These are phyloP conservation scores for Xylaria grammica DNA, from an alignment of 495 filamentous ascomycete species.

Conservation along the genomic window DNA sequence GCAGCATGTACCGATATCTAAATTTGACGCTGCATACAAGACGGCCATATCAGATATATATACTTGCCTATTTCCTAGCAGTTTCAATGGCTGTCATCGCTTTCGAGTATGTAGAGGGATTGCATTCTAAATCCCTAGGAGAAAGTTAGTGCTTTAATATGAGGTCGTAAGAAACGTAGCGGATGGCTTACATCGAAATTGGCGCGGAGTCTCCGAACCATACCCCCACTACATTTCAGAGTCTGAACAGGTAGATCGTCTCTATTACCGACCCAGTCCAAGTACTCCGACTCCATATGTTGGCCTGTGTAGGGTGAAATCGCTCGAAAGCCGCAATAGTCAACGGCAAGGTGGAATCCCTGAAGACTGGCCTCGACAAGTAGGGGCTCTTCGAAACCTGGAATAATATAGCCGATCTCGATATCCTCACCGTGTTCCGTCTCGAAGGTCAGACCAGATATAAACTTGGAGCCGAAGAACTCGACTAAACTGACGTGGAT, in stretches of 20 bases:
- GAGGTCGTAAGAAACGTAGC: neutral
- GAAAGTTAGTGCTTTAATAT: neutral
- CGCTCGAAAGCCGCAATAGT: conserved; percentile 15
- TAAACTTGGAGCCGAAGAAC: conserved; percentile 11
- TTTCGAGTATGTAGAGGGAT: conserved; percentile 8
- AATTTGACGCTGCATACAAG: neutral
- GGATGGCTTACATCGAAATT: conserved; percentile 17
- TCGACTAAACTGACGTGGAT: conserved; percentile 21
- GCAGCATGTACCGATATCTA: neutral
- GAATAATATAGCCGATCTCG: conserved; percentile 18
- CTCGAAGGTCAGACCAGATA: conserved; percentile 16
- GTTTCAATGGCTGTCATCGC: neutral
- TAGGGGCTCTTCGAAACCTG: conserved; percentile 10
- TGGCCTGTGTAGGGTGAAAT: conserved; percentile 16
- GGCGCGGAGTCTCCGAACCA: conserved; percentile 8
- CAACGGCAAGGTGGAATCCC: conserved; percentile 20
- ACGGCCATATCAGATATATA: neutral
- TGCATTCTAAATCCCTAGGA: conserved; percentile 17
- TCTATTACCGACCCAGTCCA: conserved; percentile 18
- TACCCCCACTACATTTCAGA: conserved; percentile 1
- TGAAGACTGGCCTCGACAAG: conserved; percentile 15
- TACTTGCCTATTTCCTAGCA: neutral
- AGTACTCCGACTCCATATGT: conserved; percentile 14
- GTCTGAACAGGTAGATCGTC: conserved; percentile 3
- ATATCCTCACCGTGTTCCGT: conserved; percentile 18